Evolutionary conservation across 768 basidiomycete species (phyloP).

Genomic region (Leccinum incarnatum): DNA sequence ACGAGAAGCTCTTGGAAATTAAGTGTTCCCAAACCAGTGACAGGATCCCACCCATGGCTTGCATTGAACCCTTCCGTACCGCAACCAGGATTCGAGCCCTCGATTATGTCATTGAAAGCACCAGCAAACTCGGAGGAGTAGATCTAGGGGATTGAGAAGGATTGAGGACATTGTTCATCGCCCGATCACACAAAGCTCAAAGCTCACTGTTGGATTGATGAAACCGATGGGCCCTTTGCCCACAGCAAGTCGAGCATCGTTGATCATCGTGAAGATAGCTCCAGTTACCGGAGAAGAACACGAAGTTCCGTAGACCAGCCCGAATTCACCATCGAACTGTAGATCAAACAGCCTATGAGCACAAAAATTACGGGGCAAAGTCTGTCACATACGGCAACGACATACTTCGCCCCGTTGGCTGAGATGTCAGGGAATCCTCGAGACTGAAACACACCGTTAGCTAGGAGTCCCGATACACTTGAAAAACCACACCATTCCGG

Average conservation of each 20-base stretch:
- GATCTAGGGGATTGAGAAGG: slow-evolving; percentile 31
- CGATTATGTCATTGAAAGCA: slow-evolving; percentile 50
- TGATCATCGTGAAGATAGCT: slow-evolving; percentile 37
- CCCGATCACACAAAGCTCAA: neutral
- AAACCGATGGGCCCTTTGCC: slow-evolving; percentile 38
- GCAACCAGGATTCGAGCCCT: slow-evolving; percentile 45
- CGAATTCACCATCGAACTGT: slow-evolving; percentile 27
- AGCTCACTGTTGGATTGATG: slow-evolving; percentile 42
- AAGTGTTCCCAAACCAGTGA: slow-evolving; percentile 48
- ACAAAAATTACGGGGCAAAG: neutral
- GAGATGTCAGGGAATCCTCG: slow-evolving; percentile 38
- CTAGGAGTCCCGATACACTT: neutral
- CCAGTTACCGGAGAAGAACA: slow-evolving; percentile 31
- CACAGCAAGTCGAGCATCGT: slow-evolving; percentile 34
- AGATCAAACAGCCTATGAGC: neutral
- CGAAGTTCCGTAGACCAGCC: slow-evolving; percentile 32
- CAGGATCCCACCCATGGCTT: slow-evolving; percentile 41
- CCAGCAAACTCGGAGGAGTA: slow-evolving; percentile 40
- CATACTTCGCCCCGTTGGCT: slow-evolving; percentile 35
- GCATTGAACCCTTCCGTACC: slow-evolving; percentile 38
- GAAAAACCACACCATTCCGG: slow-evolving; percentile 19
- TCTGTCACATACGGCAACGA: slow-evolving; percentile 18
- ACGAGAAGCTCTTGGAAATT: slow-evolving; percentile 40
- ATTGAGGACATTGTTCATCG: neutral
- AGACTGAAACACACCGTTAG: slow-evolving; percentile 28